These are phyloP conservation scores for Lachnum nothofagi DNA, from an alignment of 2,329 filamentous ascomycete species.

Conservation along the genomic window DNA sequence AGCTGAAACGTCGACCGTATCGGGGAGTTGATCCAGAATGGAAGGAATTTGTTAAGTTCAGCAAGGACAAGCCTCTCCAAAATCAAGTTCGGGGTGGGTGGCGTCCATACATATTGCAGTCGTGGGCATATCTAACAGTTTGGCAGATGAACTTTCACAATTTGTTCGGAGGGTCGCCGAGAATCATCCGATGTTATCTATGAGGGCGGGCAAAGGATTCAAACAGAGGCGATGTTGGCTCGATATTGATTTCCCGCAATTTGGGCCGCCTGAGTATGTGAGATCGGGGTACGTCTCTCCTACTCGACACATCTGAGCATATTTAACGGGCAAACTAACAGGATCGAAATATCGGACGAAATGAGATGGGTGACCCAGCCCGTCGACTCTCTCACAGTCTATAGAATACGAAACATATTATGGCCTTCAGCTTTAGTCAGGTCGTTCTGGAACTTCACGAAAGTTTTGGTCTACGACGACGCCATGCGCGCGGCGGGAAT, in stretches of 20 bases:
- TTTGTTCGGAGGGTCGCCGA: slow-evolving; percentile 41
- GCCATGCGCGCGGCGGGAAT: slow-evolving; percentile 39
- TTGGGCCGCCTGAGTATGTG: slow-evolving; percentile 54
- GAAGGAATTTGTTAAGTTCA: slow-evolving; percentile 55
- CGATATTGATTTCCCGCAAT: slow-evolving; percentile 54
- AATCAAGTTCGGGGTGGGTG: slow-evolving; percentile 25
- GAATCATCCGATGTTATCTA: slow-evolving; percentile 39
- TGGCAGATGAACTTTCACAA: slow-evolving; percentile 43
- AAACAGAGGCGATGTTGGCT: slow-evolving; percentile 52
- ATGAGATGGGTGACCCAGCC: slow-evolving; percentile 44
- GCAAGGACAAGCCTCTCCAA: slow-evolving; percentile 46
- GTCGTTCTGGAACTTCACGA: slow-evolving; percentile 49
- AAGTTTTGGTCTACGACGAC: slow-evolving; percentile 42
- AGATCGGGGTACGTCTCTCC: slow-evolving; percentile 50
- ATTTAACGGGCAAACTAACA: slow-evolving; percentile 31
- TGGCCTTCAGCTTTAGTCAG: slow-evolving; percentile 50
- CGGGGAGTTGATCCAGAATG: slow-evolving; percentile 58
- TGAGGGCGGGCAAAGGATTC: slow-evolving; percentile 44
- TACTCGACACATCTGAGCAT: not conserved
- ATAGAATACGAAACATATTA: slow-evolving; percentile 44
- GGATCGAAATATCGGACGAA: slow-evolving; percentile 47
- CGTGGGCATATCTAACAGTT: too few relatives aligned
- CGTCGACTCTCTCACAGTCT: slow-evolving; percentile 45
- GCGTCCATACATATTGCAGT: not conserved
- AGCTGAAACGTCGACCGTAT: slow-evolving; percentile 47